Evolutionary conservation across 768 basidiomycete species (phyloP), one percentile per base, ranked within the genome.

Genomic region (Boletus rex-veris): DNA sequence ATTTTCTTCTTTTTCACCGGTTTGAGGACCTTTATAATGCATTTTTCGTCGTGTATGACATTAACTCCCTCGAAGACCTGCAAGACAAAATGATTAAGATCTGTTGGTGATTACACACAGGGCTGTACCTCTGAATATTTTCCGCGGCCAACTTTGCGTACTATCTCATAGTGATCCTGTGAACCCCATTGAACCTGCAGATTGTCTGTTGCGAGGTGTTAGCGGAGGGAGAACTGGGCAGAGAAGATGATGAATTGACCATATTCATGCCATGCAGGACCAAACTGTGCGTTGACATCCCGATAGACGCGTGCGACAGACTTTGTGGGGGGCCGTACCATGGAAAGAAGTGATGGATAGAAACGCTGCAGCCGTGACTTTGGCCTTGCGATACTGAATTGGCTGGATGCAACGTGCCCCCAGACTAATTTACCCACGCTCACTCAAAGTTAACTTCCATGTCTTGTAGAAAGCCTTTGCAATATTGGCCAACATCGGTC

Each of bases 1-100:
- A 98, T 98, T 77, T 98, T 98, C 84, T 98, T 98, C 84, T 98
- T 98, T 82, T 98, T 98, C 38, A 98, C 95, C 0, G 96, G 96
- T 72, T 98, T 98, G 61, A 98, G 80, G 31, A 98, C 96, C 72
- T 98, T 98, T 77, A 98, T 94, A 73, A 96, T 96, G 71, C 93
- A 95, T 74, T 95, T 95, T 73, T 91, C 89, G 64, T 92, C 90
- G 56, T 86, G 88, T 48, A 89, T 84, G 56, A 93, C 85, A 69
- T 95, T 91, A 65, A 96, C 84, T 7, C 94, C 94, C 72, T 96
- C 93, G 62, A 96, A 96, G 54, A 92, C 90, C 90, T 92, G 64
- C 5, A 50, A 37, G 50, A 40, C 12, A 24, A 16, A 28, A 38
- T 38, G 58, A 61, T 50, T 53, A 50, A 50, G 58, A 58, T 58